Evolutionary conservation across 306 rosid genomes (phyloP), one percentile per base, ranked within the genome.

Genomic region (Cercis canadensis): DNA sequence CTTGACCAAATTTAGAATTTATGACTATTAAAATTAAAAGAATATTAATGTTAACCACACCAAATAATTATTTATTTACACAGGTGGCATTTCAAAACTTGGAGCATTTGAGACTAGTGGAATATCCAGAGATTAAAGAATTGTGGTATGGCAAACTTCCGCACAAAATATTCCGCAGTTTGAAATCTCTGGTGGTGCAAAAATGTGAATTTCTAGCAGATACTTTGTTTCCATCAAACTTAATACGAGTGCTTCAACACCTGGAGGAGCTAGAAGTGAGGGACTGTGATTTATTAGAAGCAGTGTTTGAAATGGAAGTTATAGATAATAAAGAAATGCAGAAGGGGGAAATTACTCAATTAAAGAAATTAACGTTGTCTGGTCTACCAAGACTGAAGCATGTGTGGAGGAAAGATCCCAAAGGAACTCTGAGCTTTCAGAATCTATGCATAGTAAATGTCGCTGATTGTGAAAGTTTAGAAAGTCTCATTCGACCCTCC

Each of bases 401-500:
- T n/a, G n/a, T n/a, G n/a, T n/a, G n/a, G n/a, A n/a, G n/a, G n/a
- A n/a, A n/a, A n/a, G n/a, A n/a, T n/a, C n/a, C n/a, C n/a, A n/a
- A 0, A 24, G n/a, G 11, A 34, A 24, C 0, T 66, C 62, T 57
- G 19, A 41, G 19, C 57, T 61, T 11, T 11, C 57, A 45, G 33
- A 36, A 49, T 14, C 21, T n/a, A n/a, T n/a, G n/a, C n/a, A n/a
- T n/a, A 6, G 8, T 66, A 11, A 36, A 66, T 37, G 73, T 47
- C 19, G n/a, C 11, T 57, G 5, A 54, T 45, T 0, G 34, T 10
- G 32, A 8, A 34, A 14, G 14, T 57, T 6, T 15, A 11, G 0
- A 19, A 31, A 70, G 47, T 12, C 9, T 32, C 44, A 7, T 7
- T 4, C 32, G 44, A 16, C n/a, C n/a, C n/a, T n/a, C n/a, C n/a